phyloP scores from a whole-genome alignment of 2,329 filamentous ascomycete genomes.

The Fusarium decemcellulare region DNA sequence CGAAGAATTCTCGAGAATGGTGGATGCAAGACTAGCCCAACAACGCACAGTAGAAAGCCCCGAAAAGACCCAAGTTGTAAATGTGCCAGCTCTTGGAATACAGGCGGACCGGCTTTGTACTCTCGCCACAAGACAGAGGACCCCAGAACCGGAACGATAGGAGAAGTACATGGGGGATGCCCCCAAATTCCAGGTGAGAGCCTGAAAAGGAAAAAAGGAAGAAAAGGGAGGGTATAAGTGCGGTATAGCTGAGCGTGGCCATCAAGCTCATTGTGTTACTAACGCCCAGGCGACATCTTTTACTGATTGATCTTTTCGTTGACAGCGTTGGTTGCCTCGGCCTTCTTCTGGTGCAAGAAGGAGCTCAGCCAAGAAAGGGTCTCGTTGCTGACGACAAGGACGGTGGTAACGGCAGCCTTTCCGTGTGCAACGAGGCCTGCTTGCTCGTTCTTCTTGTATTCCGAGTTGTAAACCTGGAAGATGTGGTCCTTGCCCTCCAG shows the following conservation, averaged over 20 bases:
- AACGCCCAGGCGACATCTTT: slow-evolving; percentile 15
- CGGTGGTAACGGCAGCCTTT: slow-evolving; percentile 79
- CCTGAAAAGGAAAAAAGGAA: slow-evolving; percentile 24
- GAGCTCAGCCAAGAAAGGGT: slow-evolving; percentile 72
- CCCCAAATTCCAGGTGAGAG: slow-evolving; percentile 14
- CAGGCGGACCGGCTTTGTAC: slow-evolving; percentile 6
- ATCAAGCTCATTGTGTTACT: slow-evolving; percentile 26
- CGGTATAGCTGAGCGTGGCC: slow-evolving; percentile 20
- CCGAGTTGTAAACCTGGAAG: slow-evolving; percentile 67
- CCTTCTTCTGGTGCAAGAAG: slow-evolving; percentile 74
- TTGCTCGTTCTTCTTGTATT: slow-evolving; percentile 75
- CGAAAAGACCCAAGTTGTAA: slow-evolving; percentile 10
- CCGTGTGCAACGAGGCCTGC: slow-evolving; percentile 76
- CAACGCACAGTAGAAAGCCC: slow-evolving; percentile 11
- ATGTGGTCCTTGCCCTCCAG: slow-evolving; percentile 74
- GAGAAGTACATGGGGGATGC: slow-evolving; percentile 23
- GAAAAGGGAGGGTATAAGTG: slow-evolving; percentile 43
- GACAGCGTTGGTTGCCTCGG: slow-evolving; percentile 68
- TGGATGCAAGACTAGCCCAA: slow-evolving; percentile 9
- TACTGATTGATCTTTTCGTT: slow-evolving; percentile 67
- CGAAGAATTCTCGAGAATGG: slow-evolving; percentile 14
- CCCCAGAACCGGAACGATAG: slow-evolving; percentile 20
- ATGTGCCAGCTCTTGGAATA: slow-evolving; percentile 3
- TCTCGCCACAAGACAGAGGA: slow-evolving; percentile 14
- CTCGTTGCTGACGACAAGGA: slow-evolving; percentile 76